Percentiles rank a stretch among this genome's conserved stretches.
phyloP scores from a whole-genome alignment of 139 green algal genomes.

The Marvania coccoides region DNA sequence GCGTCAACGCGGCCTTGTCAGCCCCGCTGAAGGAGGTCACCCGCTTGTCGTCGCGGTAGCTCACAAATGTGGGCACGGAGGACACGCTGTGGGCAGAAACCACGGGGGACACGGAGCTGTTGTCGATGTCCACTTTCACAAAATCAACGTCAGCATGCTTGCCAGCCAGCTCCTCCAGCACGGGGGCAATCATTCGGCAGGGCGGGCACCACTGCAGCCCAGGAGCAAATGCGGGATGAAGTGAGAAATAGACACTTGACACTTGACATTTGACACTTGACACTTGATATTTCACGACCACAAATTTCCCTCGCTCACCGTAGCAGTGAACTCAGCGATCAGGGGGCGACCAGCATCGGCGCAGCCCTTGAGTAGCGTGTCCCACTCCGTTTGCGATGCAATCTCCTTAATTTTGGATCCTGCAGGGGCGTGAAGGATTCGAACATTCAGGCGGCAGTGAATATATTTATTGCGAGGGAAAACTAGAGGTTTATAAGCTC shows the following conservation, averaged over 20 bases:
- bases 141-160: constrained; percentile 36
- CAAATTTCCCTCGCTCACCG: too few species aligned
- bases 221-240: too few species aligned
- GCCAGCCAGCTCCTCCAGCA: constrained; percentile 29
- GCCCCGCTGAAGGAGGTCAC: constrained; percentile 51
- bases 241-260: background rate
- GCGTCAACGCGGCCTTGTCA: constrained; percentile 29
- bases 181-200: constrained; percentile 40
- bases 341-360: background rate
- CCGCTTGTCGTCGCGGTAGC: constrained; percentile 18
- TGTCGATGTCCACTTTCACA: constrained; percentile 69
- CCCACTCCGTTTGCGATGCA: background rate
- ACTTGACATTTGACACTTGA: background rate
- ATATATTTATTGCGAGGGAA: too few species aligned
- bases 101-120: background rate
- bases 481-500: too few species aligned
- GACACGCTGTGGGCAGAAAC: constrained; percentile 35
- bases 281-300: background rate
- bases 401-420: background rate
- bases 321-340: constrained; percentile 2
- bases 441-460: too few species aligned
- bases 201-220: background rate
- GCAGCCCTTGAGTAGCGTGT: background rate
- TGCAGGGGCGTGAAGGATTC: too few species aligned
- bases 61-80: constrained; percentile 49